phyloP scores from a whole-genome alignment of 495 filamentous ascomycete species.

The Hypoxylon lienhwacheense region DNA sequence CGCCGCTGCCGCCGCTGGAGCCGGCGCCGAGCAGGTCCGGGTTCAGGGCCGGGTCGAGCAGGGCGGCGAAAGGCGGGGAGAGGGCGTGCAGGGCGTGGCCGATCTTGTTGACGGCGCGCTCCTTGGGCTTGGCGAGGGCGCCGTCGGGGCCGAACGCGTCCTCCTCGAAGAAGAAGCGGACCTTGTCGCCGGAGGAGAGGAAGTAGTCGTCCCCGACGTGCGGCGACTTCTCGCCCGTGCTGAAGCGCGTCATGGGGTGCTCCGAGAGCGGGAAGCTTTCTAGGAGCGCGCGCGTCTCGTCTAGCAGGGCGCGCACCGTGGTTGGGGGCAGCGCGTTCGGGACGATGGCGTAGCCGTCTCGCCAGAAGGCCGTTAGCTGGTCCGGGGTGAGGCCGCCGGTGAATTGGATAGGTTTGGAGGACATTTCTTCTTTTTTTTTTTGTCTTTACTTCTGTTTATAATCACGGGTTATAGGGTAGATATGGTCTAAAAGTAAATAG shows the following conservation, averaged over 20 bases:
- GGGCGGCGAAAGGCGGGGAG: constrained; percentile 67
- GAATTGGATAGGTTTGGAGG: constrained; percentile 13
- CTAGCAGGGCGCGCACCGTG: constrained; percentile 68
- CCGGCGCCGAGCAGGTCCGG: constrained; percentile 33
- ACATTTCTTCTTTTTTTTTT: constrained; percentile 10
- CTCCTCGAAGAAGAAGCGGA: constrained; percentile 97
- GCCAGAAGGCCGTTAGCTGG: constrained; percentile 71
- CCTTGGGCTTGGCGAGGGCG: constrained; percentile 70
- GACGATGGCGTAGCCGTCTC: constrained; percentile 89
- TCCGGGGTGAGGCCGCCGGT: constrained; percentile 64
- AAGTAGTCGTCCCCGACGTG: constrained; percentile 98
- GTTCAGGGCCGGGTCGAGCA: constrained; percentile 57
- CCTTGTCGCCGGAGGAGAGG: constrained; percentile 80
- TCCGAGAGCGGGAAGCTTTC: constrained; percentile 69
- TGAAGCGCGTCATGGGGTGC: constrained; percentile 93
- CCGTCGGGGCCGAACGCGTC: constrained; percentile 67
- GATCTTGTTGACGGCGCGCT: constrained; percentile 91
- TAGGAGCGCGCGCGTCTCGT: constrained; percentile 73
- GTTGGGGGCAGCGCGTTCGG: constrained; percentile 68
- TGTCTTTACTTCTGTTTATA: too few species aligned
- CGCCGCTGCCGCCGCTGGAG: constrained; percentile 15
- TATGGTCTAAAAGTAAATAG: too few species aligned
- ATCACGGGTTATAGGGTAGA: too few species aligned
- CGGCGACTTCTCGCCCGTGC: constrained; percentile 66
- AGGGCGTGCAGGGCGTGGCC: constrained; percentile 85